A percentile compares a stretch with the other conserved stretches of the same genome.
Evolutionary conservation across 2,329 filamentous ascomycete species (phyloP).

Genomic region (Penicillium crustosum): DNA sequence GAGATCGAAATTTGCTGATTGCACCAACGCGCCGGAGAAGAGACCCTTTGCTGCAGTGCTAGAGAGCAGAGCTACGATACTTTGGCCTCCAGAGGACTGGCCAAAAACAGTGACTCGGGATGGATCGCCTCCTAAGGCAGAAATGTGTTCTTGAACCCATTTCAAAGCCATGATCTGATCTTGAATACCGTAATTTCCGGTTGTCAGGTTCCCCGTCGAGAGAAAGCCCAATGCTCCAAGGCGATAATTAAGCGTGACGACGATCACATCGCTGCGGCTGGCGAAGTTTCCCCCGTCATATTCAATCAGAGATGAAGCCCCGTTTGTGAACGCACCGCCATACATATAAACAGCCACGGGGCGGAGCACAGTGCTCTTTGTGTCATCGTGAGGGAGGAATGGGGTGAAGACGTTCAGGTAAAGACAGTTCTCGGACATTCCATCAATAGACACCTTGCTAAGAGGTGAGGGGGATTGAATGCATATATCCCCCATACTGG

Average conservation of each 20-base stretch:
- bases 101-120: constrained; percentile 37
- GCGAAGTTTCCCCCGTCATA: constrained; percentile 41
- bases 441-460: constrained; percentile 13
- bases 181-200: constrained; percentile 33
- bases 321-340: constrained; percentile 33
- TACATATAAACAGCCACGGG: constrained; percentile 38
- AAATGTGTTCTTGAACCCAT: constrained; percentile 30
- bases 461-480: constrained; percentile 21
- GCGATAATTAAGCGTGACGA: constrained; percentile 39
- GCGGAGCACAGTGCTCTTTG: constrained; percentile 13
- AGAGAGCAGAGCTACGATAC: constrained; percentile 43
- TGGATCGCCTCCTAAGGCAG: constrained; percentile 32
- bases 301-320: constrained; percentile 25
- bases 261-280: constrained; percentile 37
- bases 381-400: constrained; percentile 22
- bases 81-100: constrained; percentile 49
- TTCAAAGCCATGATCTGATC: constrained; percentile 36
- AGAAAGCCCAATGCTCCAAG: constrained; percentile 36
- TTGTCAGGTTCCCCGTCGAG: constrained; percentile 36
- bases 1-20: constrained; percentile 28
- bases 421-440: constrained; percentile 37
- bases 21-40: constrained; percentile 30
- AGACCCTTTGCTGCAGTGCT: constrained; percentile 27
- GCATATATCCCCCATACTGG: constrained; percentile 21
- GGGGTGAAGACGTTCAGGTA: constrained; percentile 39